Conservation (phyloP, 371 early-diverging fungal species). For the Haplosporangium sp. region DNA sequence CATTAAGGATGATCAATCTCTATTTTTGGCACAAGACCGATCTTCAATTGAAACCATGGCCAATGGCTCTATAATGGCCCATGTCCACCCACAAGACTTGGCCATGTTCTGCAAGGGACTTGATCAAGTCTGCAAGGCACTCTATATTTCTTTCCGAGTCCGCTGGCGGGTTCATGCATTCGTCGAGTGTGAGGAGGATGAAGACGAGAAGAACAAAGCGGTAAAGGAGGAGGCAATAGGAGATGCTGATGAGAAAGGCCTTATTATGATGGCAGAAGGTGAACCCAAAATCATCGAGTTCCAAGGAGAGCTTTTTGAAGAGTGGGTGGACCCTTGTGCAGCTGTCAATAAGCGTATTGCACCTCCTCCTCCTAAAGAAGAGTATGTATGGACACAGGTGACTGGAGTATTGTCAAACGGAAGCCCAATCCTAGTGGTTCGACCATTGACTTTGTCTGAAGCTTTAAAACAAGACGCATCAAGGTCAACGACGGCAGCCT, state of each 20-base stretch:
- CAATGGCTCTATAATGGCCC: slow-evolving; percentile 29
- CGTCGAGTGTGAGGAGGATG: neutral
- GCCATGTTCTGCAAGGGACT: slow-evolving; percentile 26
- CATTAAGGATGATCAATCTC: neutral
- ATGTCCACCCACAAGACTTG: slow-evolving; percentile 33
- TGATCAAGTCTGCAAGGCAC: slow-evolving; percentile 32
- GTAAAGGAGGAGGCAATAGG: neutral
- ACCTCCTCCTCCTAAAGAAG: neutral
- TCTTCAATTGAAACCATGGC: slow-evolving; percentile 29
- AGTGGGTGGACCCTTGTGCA: slow-evolving; percentile 30
- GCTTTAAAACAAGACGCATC: slow-evolving; percentile 8
- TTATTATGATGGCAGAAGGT: neutral
- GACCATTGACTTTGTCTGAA: slow-evolving; percentile 37
- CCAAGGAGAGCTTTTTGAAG: slow-evolving; percentile 39
- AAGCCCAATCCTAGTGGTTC: slow-evolving; percentile 26
- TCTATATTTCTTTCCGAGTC: slow-evolving; percentile 25
- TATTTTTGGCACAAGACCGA: slow-evolving; percentile 28
- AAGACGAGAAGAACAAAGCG: neutral
- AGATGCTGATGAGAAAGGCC: neutral
- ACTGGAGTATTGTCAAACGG: slow-evolving; percentile 34
- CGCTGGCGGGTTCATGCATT: slow-evolving; percentile 35
- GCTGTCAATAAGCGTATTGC: neutral
- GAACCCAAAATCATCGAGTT: slow-evolving; percentile 23
- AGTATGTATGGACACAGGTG: slow-evolving; percentile 37
- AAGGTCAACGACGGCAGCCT: neutral